These are phyloP conservation scores for Colletotrichum lupini DNA, from an alignment of 2,329 filamentous ascomycete species.

Conservation along the genomic window DNA sequence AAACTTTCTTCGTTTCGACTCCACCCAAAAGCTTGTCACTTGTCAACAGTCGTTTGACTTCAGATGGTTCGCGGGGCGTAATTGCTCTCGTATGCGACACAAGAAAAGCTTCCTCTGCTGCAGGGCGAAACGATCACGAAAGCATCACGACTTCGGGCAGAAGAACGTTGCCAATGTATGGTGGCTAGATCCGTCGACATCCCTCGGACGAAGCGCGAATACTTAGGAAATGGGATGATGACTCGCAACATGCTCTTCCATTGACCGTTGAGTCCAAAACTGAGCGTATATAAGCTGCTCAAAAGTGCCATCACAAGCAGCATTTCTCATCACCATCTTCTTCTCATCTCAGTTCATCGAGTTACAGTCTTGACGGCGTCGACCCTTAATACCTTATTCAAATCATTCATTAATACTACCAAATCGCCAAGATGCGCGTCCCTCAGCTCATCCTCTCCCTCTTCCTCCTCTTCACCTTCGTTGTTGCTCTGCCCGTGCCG, in stretches of 20 bases:
- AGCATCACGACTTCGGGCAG: background rate
- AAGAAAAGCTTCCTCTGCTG: background rate
- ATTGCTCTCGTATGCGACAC: background rate
- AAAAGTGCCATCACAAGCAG: fast-evolving
- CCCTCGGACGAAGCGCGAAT: background rate
- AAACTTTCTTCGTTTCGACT: slow-evolving; percentile 27
- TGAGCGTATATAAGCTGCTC: background rate
- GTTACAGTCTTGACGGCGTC: background rate
- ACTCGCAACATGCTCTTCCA: background rate
- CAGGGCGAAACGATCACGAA: background rate
- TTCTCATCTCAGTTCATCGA: background rate
- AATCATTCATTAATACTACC: background rate
- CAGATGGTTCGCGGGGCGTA: background rate
- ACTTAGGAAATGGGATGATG: background rate
- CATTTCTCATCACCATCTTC: too few relatives aligned
- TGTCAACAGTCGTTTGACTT: slow-evolving; percentile 2
- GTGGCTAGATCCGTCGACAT: background rate
- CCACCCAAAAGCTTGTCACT: slow-evolving; percentile 32
- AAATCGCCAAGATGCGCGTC: slow-evolving; percentile 6
- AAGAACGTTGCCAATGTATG: background rate
- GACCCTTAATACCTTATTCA: background rate
- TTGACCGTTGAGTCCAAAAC: background rate
- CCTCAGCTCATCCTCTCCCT: slow-evolving; percentile 15
- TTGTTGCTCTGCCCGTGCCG: slow-evolving; percentile 13
- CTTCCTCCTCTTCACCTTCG: slow-evolving; percentile 19